These are phyloP conservation scores for Aspergillus hiratsukae DNA, from an alignment of 2,329 filamentous ascomycete genomes.

Conservation along the genomic window DNA sequence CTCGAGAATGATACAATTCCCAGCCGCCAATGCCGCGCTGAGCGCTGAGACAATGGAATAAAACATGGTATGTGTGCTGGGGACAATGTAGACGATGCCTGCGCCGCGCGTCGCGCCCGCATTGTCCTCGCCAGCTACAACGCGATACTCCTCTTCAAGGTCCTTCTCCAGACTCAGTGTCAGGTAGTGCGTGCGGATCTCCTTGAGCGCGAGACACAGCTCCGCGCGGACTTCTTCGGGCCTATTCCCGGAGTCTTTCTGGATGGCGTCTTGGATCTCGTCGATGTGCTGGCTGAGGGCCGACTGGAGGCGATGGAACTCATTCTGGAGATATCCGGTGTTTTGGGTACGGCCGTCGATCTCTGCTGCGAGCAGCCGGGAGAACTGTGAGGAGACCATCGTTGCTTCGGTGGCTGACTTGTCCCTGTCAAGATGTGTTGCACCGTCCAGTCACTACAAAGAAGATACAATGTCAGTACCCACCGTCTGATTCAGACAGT, in stretches of 20 bases:
- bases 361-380: slow-evolving; percentile 29
- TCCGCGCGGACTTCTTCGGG: slow-evolving; percentile 31
- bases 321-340: slow-evolving; percentile 35
- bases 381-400: slow-evolving; percentile 14
- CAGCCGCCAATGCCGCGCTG: slow-evolving; percentile 46
- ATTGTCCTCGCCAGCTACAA: slow-evolving; percentile 20
- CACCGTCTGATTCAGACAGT: not conserved
- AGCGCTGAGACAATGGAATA: slow-evolving; percentile 44
- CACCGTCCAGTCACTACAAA: too few species aligned
- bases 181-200: slow-evolving; percentile 23
- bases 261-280: slow-evolving; percentile 29
- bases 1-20: slow-evolving; percentile 50
- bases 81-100: slow-evolving; percentile 45
- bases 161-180: slow-evolving; percentile 15
- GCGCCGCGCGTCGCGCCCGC: slow-evolving; percentile 6
- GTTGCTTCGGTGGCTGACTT: not conserved
- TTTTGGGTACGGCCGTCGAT: slow-evolving; percentile 39
- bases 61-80: slow-evolving; percentile 46
- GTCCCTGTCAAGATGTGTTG: too few species aligned
- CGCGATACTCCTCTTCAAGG: slow-evolving; percentile 21
- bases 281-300: slow-evolving; percentile 24
- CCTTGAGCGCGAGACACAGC: slow-evolving; percentile 22
- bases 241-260: slow-evolving; percentile 25
- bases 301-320: slow-evolving; percentile 36
- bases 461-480: too few species aligned